A percentile compares a stretch with the other conserved stretches of the same genome.
Conservation (phyloP, 768 basidiomycete species). For the Pleurotus tuoliensis region DNA sequence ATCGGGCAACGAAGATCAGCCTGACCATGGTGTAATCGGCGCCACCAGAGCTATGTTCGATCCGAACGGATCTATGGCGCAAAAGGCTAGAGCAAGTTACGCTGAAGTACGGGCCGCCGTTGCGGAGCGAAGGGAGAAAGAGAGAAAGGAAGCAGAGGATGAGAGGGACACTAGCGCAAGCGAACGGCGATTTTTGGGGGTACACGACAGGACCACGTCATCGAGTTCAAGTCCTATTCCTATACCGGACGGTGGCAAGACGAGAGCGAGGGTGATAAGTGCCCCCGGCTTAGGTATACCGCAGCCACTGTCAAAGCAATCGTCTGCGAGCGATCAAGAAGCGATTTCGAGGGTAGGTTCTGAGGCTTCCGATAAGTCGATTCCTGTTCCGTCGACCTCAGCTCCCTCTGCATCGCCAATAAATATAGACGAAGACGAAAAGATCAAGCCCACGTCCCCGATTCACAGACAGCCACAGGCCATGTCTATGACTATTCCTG, state of each 20-base stretch:
- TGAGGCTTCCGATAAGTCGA: background rate
- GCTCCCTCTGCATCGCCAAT: slow-evolving; percentile 32
- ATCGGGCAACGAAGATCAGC: slow-evolving; percentile 31
- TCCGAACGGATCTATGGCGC: slow-evolving; percentile 22
- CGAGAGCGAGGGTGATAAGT: background rate
- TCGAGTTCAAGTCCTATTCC: slow-evolving; percentile 16
- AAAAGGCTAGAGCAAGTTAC: slow-evolving; percentile 54
- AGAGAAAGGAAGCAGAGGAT: slow-evolving; percentile 17
- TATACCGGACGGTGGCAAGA: slow-evolving; percentile 14
- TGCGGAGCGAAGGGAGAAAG: slow-evolving; percentile 55
- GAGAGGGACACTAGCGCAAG: slow-evolving; percentile 15
- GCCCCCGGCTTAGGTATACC: background rate
- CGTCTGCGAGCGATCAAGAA: background rate
- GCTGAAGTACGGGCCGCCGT: slow-evolving; percentile 78
- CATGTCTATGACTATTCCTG: slow-evolving; percentile 82
- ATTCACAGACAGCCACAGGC: slow-evolving; percentile 67
- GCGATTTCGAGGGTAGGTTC: background rate
- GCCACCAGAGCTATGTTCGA: slow-evolving; percentile 21
- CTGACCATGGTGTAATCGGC: slow-evolving; percentile 37
- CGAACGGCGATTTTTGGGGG: slow-evolving; percentile 13
- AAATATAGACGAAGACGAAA: slow-evolving; percentile 27
- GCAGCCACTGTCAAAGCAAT: background rate
- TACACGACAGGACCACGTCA: background rate
- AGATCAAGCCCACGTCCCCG: slow-evolving; percentile 23
- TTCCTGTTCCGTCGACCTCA: slow-evolving; percentile 11